Percentiles rank a stretch among this genome's conserved stretches.
These are phyloP conservation scores for Letharia lupina DNA, from an alignment of 495 filamentous ascomycete genomes.

Conservation along the genomic window DNA sequence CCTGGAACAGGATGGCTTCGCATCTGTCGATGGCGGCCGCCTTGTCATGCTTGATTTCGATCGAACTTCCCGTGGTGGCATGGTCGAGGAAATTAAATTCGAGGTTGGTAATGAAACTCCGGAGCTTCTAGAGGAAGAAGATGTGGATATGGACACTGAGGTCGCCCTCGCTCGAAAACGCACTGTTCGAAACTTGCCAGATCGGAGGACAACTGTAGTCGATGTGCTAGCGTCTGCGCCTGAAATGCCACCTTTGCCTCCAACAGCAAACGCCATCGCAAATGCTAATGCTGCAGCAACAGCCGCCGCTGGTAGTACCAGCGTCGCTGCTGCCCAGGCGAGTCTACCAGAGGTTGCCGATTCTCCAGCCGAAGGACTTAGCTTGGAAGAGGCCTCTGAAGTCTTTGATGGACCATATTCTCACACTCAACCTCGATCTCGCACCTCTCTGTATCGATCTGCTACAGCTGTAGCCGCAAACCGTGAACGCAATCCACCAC, in stretches of 20 bases:
- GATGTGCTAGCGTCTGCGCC: constrained; percentile 23
- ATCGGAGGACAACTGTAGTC: constrained; percentile 17
- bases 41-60: constrained; percentile 72
- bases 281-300: constrained; percentile 7
- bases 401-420: constrained; percentile 61
- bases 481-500: constrained; percentile 49
- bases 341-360: neutral
- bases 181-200: constrained; percentile 35
- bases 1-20: constrained; percentile 63
- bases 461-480: constrained; percentile 69
- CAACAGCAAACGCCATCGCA: constrained; percentile 21
- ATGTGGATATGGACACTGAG: constrained; percentile 69
- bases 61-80: constrained; percentile 48
- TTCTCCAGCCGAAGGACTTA: constrained; percentile 20
- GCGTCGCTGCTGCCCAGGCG: neutral
- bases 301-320: neutral
- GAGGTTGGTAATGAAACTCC: constrained; percentile 66
- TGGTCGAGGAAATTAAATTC: constrained; percentile 49
- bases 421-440: constrained; percentile 68
- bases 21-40: constrained; percentile 72
- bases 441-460: constrained; percentile 65
- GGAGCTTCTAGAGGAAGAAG: constrained; percentile 63
- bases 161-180: constrained; percentile 72
- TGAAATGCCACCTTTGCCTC: constrained; percentile 18
- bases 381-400: constrained; percentile 25